Conservation (phyloP, 73 alveolate species). For the Effrenium voratum region DNA sequence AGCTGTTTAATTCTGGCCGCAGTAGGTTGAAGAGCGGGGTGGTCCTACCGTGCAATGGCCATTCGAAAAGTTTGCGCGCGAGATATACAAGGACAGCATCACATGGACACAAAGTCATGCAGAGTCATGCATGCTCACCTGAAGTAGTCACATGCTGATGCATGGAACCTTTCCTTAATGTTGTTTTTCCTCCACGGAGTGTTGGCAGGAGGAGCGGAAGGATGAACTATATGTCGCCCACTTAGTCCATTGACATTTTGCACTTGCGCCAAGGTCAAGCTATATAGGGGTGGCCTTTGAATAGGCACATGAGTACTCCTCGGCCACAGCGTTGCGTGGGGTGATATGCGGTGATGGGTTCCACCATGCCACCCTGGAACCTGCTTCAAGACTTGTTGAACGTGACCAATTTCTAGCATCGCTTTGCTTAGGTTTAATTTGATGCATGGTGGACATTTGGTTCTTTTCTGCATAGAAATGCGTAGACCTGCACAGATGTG, state of each 20-base stretch:
- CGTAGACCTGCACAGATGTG: too few species aligned
- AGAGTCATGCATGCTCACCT: neutral
- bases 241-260: too few species aligned
- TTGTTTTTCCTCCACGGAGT: too few species aligned
- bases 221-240: constrained; percentile 57
- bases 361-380: too few species aligned
- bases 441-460: too few species aligned
- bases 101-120: neutral
- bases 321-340: too few species aligned
- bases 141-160: neutral
- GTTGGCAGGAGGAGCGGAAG: constrained; percentile 40
- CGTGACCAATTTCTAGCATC: neutral
- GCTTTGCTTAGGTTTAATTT: neutral
- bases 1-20: neutral
- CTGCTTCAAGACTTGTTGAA: too few species aligned
- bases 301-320: too few species aligned
- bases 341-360: too few species aligned
- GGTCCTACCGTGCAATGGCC: constrained; percentile 88
- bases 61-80: constrained; percentile 22
- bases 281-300: too few species aligned
- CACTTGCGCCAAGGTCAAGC: too few species aligned
- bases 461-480: too few species aligned
- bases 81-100: constrained; percentile 52
- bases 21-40: constrained; percentile 86
- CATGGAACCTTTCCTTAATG: neutral